Evolutionary conservation across 345 rosid genomes (phyloP).

Genomic region (Luvunga scandens): DNA sequence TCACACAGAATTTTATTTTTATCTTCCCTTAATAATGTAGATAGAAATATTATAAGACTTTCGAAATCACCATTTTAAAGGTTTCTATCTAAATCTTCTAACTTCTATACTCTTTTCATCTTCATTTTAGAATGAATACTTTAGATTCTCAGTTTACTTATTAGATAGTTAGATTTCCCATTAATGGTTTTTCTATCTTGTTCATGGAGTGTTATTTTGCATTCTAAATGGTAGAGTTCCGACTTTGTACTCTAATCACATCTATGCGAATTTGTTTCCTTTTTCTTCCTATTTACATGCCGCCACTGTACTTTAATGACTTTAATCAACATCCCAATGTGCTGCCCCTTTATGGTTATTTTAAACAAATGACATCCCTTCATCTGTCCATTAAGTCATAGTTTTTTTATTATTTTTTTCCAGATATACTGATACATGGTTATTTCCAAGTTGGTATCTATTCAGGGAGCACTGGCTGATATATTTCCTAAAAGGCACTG

Average conservation of each 20-base stretch:
- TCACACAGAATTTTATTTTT: background rate
- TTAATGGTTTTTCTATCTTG: background rate
- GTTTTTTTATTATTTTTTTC: background rate
- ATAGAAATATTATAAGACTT: background rate
- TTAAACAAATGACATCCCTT: background rate
- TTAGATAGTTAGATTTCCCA: too few species aligned
- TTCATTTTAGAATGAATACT: too few species aligned
- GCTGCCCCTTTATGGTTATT: background rate
- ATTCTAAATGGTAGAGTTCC: background rate
- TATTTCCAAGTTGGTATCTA: background rate
- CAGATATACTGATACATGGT: background rate
- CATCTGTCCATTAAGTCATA: too few species aligned
- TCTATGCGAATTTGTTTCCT: background rate
- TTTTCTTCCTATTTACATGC: too few species aligned
- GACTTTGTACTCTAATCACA: background rate
- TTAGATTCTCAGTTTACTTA: too few species aligned
- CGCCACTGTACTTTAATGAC: too few species aligned
- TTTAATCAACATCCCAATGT: too few species aligned
- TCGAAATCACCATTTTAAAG: background rate
- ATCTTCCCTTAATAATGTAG: background rate
- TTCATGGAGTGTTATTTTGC: background rate
- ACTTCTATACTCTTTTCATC: too few species aligned
- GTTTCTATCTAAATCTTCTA: too few species aligned
- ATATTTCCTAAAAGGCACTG: conserved; percentile 72
- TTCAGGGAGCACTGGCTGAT: conserved; percentile 87